These are phyloP conservation scores for Vitis cinerea DNA, from an alignment of 164 flowering plant genomes.

Conservation along the genomic window DNA sequence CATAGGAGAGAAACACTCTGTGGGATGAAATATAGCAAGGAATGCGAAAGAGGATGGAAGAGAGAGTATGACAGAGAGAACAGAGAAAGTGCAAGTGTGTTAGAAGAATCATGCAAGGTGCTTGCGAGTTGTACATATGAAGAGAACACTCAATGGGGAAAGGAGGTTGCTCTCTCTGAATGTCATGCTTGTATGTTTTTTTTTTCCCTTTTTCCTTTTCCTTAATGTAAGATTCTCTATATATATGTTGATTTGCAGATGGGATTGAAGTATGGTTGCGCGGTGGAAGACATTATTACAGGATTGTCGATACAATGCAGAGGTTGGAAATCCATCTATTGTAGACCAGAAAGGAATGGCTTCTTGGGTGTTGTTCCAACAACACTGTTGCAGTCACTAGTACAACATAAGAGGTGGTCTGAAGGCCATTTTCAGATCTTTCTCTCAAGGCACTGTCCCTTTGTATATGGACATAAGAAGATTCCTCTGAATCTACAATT, in stretches of 20 bases:
- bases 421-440: slow-evolving; percentile 34
- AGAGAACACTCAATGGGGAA: slow-evolving; percentile 40
- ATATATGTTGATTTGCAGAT: slow-evolving; percentile 19
- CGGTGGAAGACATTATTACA: slow-evolving; percentile 39
- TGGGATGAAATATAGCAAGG: slow-evolving; percentile 25
- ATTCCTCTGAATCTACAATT: slow-evolving; percentile 26
- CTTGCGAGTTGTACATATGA: slow-evolving; percentile 36
- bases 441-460: slow-evolving; percentile 27
- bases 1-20: slow-evolving; percentile 32
- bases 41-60: slow-evolving; percentile 15
- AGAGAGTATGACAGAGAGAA: neutral
- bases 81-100: slow-evolving; percentile 11
- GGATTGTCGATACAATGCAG: slow-evolving; percentile 29
- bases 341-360: slow-evolving; percentile 16
- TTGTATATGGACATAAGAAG: slow-evolving; percentile 23
- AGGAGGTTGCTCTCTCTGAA: slow-evolving; percentile 21
- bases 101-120: slow-evolving; percentile 26
- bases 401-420: slow-evolving; percentile 35
- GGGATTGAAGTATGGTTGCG: slow-evolving; percentile 36
- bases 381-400: slow-evolving; percentile 22
- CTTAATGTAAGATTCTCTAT: no score
- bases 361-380: slow-evolving; percentile 31
- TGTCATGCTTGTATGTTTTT: no score
- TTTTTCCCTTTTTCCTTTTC: no score
- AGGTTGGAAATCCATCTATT: slow-evolving; percentile 18